Base-by-base conservation (phyloP, 768 basidiomycete species). In the Lentinus brumalis region DNA sequence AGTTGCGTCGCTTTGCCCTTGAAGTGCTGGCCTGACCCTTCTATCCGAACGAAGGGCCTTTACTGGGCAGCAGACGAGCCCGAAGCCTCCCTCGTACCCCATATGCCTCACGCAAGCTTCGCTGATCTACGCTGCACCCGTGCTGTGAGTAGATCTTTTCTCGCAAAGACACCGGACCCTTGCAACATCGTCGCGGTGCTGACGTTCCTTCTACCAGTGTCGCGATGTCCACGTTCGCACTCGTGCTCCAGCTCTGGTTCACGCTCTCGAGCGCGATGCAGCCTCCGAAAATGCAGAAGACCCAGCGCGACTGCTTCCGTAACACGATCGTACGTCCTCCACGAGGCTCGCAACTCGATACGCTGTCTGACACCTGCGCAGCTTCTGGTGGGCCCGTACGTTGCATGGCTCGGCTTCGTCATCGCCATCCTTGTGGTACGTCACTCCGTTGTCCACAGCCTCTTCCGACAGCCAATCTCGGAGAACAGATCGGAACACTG, bases 141-240 rank as follows among this genome's bases (percentile, higher is more conserved):
- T 65, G 2, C 54, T 65, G 64, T 65, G 45, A 58, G 64, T 65
- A 1, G 8, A 6, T 9, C 29, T 8, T 35, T 6, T 40, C 9
- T 14, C 15, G 35, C 35, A 3, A 35, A 35, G 35, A 35, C 3
- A 35, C 35, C 3, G 11, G 35, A 35, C 35, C 45, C n/a, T 46
- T 41, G 40, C 11, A 1, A 41, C 16, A 16, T 41, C 40, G 40
- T 16, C 16, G 40, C 11, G 40, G 26, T n/a, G 46, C 50, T 14
- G 1, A 32, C 40, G 11, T 32, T 32, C 4, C n/a, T 2, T 30
- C 35, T 35, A 11, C 1, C 47, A 63, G 62, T 11, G 62, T 63
- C 42, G 62, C 62, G 44, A 63, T 63, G 62, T 56, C 62, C 7
- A 63, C 62, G 18, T 63, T 63, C 30, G 53, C 62, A 4, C 62